Evolutionary conservation across 2,329 filamentous ascomycete species (phyloP), one percentile per base, ranked within the genome.

Genomic region (Colletotrichum costaricense): DNA sequence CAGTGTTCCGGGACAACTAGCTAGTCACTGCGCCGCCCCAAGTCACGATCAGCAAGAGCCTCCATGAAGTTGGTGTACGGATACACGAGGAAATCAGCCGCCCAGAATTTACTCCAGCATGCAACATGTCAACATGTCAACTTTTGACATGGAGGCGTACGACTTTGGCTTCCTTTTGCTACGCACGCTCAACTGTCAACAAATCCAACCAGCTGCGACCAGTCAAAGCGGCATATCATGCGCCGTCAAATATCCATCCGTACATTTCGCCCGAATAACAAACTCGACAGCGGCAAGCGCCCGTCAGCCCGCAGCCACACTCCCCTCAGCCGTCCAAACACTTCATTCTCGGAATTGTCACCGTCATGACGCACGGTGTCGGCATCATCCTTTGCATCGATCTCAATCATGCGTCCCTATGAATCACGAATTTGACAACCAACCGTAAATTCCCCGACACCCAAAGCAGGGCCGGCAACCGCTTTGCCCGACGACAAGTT

Each of bases 151-250:
- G 8, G 9, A 49, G 42, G 42, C 35, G 66, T n/a, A 24, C 35
- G 26, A 22, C 56, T 5, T 14, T 55, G 63, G 59, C n/a, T 57
- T 58, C n/a, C 35, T 30, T 9, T 35, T 35, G 11, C 11, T 30
- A 46, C 38, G 38, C 49, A 56, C 19, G 52, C 19, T 26, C 54
- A 35, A 28, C 22, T 65, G 60, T 54, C 60, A 52, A 35, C 16
- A 28, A 58, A 12, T 63, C 49, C 57, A 63, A 38, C 69, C 64
- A 69, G 38, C 35, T 42, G 28, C 67, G 55, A 55, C 68, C 35
- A 46, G 42, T 19, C 42, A 49, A 49, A 63, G 24, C n/a, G 67
- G 64, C 69, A 52, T 62, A 66, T 11, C 54, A 57, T 35, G 24
- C 46, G 33, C 24, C 30, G 62, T 30, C 38, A 5, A 42, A 55